Conservation (phyloP, 805 yeast species). For the Sugiyamaella floridensis region DNA sequence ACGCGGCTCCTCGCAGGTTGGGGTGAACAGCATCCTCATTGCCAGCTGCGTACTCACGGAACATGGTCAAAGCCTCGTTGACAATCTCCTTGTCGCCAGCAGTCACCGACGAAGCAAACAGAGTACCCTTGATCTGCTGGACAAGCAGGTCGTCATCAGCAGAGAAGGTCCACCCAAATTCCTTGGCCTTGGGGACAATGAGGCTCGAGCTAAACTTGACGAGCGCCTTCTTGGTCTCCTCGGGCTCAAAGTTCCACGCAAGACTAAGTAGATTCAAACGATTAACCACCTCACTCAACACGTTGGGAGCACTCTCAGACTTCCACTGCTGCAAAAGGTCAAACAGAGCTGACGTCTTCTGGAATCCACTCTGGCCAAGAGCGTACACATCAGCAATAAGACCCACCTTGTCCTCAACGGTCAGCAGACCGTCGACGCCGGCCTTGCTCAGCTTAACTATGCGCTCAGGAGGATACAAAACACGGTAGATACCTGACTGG, state of each 20-base stretch:
- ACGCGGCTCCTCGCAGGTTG: constrained; percentile 60
- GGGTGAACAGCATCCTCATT: constrained; percentile 67
- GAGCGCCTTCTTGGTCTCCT: constrained; percentile 35
- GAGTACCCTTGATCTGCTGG: constrained; percentile 59
- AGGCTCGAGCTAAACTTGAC: constrained; percentile 45
- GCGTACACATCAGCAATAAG: constrained; percentile 55
- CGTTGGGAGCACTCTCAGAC: constrained; percentile 42
- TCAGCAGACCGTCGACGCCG: constrained; percentile 44
- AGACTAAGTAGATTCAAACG: constrained; percentile 37
- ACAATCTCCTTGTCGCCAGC: constrained; percentile 31
- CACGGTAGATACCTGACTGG: constrained; percentile 56
- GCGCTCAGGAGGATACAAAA: constrained; percentile 46
- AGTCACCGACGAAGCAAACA: constrained; percentile 35
- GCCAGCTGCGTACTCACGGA: constrained; percentile 51
- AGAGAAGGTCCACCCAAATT: constrained; percentile 60
- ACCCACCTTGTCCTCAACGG: constrained; percentile 59
- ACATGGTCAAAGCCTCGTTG: constrained; percentile 35
- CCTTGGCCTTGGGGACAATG: constrained; percentile 45
- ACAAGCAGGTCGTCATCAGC: constrained; percentile 42
- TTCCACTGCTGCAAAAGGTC: constrained; percentile 47
- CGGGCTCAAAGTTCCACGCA: constrained; percentile 45
- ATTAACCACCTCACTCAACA: constrained; percentile 45
- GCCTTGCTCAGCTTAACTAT: constrained; percentile 47
- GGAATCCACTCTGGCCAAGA: constrained; percentile 46
- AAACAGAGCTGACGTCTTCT: constrained; percentile 43